Evolutionary conservation across 1,284 basidiomycete species (phyloP).

Genomic region (Ceratobasidium papillatum): DNA sequence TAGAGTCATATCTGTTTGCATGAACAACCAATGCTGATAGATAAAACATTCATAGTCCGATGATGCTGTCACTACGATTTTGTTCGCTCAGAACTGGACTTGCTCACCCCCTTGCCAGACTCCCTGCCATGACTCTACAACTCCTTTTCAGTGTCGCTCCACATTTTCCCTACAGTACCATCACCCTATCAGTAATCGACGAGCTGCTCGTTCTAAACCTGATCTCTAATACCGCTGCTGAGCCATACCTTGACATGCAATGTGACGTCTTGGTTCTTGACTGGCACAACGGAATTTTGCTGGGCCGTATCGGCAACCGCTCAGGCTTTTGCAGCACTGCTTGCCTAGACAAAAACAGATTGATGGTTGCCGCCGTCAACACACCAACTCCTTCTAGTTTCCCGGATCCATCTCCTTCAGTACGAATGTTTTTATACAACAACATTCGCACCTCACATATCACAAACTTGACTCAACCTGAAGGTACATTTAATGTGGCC

Average conservation of each 20-base stretch:
- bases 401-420: neutral
- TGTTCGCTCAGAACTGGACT: constrained; percentile 19
- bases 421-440: neutral
- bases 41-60: neutral
- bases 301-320: neutral
- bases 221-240: neutral
- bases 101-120: constrained; percentile 7
- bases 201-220: neutral
- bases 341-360: neutral
- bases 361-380: neutral
- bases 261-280: neutral
- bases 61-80: neutral
- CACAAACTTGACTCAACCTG: no score
- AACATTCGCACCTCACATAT: neutral
- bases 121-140: neutral
- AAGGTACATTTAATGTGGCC: neutral
- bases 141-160: neutral
- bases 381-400: neutral
- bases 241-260: neutral
- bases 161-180: neutral
- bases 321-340: neutral
- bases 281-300: constrained; percentile 2
- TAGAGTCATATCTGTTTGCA: neutral
- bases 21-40: no score
- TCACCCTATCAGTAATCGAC: neutral